Evolutionary conservation across 306 rosid species (phyloP).

Genomic region (Begonia loranthoides): DNA sequence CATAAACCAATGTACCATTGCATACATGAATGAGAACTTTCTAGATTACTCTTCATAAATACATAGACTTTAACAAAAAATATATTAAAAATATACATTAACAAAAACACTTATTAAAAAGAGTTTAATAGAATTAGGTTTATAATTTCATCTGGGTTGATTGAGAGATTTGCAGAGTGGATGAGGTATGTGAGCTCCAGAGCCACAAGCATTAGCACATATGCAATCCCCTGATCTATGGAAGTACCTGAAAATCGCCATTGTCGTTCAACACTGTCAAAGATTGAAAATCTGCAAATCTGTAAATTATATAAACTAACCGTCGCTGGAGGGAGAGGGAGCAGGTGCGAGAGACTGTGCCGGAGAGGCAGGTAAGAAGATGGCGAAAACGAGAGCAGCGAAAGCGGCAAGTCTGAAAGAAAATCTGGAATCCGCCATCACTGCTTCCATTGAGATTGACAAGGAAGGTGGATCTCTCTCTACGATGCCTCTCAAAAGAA

Average conservation of each 20-base stretch:
- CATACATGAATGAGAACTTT: too few species aligned
- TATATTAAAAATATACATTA: too few species aligned
- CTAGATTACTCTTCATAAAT: too few species aligned
- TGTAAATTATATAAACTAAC: constrained; percentile 15
- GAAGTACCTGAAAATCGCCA: constrained; percentile 27
- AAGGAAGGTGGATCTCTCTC: constrained; percentile 17
- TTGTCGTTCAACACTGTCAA: background rate
- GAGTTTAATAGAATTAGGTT: too few species aligned
- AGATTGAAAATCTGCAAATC: background rate
- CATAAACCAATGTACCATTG: too few species aligned
- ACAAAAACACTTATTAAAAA: too few species aligned
- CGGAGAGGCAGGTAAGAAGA: constrained; percentile 31
- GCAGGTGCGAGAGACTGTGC: constrained; percentile 41
- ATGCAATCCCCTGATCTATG: constrained; percentile 64
- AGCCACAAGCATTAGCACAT: constrained; percentile 39
- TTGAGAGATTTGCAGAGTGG: constrained; percentile 35
- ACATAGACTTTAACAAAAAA: too few species aligned
- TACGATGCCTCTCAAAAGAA: constrained; percentile 17
- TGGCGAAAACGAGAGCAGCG: constrained; percentile 24
- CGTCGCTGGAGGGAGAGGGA: constrained; percentile 65
- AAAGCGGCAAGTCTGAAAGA: constrained; percentile 28
- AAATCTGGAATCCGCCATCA: constrained; percentile 25
- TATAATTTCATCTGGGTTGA: too few species aligned
- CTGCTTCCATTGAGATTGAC: background rate
- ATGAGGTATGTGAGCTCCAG: constrained; percentile 45